These are phyloP conservation scores for Brassica nigra DNA, from an alignment of 345 rosid genomes.

Conservation along the genomic window DNA sequence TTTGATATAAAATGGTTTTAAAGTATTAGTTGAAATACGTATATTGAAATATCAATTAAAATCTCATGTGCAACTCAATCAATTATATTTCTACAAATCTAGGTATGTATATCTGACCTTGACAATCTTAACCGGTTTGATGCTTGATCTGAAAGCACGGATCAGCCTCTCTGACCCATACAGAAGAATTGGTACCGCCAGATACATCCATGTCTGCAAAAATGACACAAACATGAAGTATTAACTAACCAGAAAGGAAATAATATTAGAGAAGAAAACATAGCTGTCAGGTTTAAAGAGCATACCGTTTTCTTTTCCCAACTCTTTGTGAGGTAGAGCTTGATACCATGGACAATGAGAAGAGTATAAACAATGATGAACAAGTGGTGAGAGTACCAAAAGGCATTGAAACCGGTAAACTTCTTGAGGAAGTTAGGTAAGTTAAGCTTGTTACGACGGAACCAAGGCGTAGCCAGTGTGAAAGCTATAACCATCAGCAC, in stretches of 20 bases:
- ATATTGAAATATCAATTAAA: not conserved
- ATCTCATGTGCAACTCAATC: not conserved
- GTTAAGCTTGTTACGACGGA: constrained; percentile 73
- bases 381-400: constrained; percentile 89
- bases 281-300: not conserved
- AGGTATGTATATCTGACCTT: constrained; percentile 45
- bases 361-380: constrained; percentile 77
- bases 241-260: not conserved
- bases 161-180: constrained; percentile 70
- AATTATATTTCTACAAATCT: not conserved
- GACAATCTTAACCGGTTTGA: constrained; percentile 74
- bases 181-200: constrained; percentile 65
- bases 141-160: constrained; percentile 81
- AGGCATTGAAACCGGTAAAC: constrained; percentile 88
- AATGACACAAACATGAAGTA: not conserved
- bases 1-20: not conserved
- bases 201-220: constrained; percentile 90
- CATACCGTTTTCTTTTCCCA: constrained; percentile 81
- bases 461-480: constrained; percentile 87
- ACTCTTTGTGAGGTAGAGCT: constrained; percentile 64
- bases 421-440: constrained; percentile 66
- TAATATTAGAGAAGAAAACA: not conserved
- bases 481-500: constrained; percentile 79
- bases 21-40: not conserved
- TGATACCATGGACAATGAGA: constrained; percentile 75